Base-by-base conservation (phyloP, 75 land plant genomes). In the Chamaecyparis obtusa region DNA sequence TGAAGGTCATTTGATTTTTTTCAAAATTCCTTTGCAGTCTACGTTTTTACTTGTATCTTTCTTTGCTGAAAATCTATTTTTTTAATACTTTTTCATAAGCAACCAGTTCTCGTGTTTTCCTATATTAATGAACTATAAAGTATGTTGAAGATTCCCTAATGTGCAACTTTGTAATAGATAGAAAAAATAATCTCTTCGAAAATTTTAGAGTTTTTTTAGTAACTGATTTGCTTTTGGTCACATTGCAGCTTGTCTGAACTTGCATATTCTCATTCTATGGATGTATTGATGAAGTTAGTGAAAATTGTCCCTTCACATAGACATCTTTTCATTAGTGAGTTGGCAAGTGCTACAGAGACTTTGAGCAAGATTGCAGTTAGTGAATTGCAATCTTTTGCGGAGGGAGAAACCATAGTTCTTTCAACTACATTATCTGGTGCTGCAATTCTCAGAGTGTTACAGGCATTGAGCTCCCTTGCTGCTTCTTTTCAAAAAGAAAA, bases 381-480 rank as follows among this genome's bases (percentile, higher is more conserved):
- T 57, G 99, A 97, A 87, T 90, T 98, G 88, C 94, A 89, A 48
- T 37, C 87, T 21, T 94, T 93, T 88, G 97, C 92, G 21, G 95
- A 94, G 85, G 89, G 91, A 48, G 98, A 96, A 86, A 91, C 93
- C 83, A 90, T 92, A 19, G 92, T 93, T 36, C 91, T 95, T 33
- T 91, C 92, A 88, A 88, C 95, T 71, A 81, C 93, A 41, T 93
- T 95, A 32, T 89, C 89, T 87, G 99, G 99, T 43, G 92, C 97
- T 84, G 96, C 99, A 79, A 92, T 98, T 39, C 86, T 98, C 32
- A 91, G 99, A 82, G 99, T 98, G 55, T 87, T 98, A 43, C 96
- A 94, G 88, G 97, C 99, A 36, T 87, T 98, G 51, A 98, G 99
- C 86, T 92, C 95, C 88, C 94, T 98, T 83, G 91, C 96, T 85